Evolutionary conservation across 139 green algal genomes (phyloP), one percentile per base, ranked within the genome.

Genomic region (Volvox reticuliferus): DNA sequence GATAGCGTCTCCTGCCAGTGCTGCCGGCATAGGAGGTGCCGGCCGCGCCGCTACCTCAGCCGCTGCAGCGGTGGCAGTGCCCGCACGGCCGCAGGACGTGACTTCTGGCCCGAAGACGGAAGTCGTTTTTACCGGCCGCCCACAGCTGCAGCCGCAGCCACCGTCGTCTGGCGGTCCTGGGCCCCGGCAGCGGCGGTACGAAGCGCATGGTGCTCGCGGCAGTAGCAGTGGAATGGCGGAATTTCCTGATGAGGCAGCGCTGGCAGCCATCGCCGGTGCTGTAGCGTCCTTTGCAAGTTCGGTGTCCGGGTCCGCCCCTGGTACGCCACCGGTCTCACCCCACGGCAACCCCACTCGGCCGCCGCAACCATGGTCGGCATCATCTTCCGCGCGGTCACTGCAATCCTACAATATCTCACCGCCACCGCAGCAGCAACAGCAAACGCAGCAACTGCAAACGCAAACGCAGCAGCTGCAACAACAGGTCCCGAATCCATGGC

Each of bases 221-320:
- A 84, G 78, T 35, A 84, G 78, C 35, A 84, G 78, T 35, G 78
- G 78, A 6, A 65, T 84, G 78, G 78, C 78, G 17, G 78, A 65
- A 26, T 84, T 84, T 33, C 36, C 78, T 3, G 78, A 65, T 20
- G 78, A 84, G 12, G 32, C 33, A 28, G 76, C 76, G 32, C 32
- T 82, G 76, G 76, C 76, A 20, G 33, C 76, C 18, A 36, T 82
- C 17, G 32, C 55, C 2, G 71, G 30, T 1, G 32, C 30, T 5
- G 32, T 24, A 17, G 33, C 33, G 32, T 61, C 75, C 13, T 19
- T 55, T 17, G 1, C 75, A 30, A 30, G 12, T 28, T 81, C 75
- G 30, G 75, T 81, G 75, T 81, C 32, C 13, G 75, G 75, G 21
- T 81, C 75, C 17, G 75, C 75, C 17, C 75, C 75, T n/a, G 75